Evolutionary conservation across 495 filamentous ascomycete genomes (phyloP), one percentile per base, ranked within the genome.

Genomic region (Aspergillus avenaceus): DNA sequence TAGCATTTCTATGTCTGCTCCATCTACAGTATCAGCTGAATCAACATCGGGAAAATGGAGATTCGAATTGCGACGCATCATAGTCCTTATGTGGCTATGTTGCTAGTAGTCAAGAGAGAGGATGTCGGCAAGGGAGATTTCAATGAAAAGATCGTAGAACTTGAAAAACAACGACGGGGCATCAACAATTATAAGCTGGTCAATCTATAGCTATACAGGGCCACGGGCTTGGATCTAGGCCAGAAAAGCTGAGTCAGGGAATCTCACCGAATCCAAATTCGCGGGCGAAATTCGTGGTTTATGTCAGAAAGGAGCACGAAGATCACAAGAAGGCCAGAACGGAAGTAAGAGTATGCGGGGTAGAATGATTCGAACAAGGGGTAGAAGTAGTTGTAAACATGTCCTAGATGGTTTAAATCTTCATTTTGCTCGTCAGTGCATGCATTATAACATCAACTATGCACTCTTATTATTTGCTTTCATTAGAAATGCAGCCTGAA

Each of bases 1-100:
- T 42, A 74, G 52, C 73, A 76, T 76, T 55, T 73, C 71, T 55
- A 76, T 56, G 50, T 76, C 73, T 18, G 64, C 41, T 41, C 64
- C 58, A 37, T 45, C 59, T 34, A 58, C 24, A 23, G 66, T 45
- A 26, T 65, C 58, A 41, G 67, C 48, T 26, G 69, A 55, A n/a
- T 58, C 66, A 31, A 62, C 64, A 60, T 73, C 71, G 40, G 73
- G 69, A 24, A 76, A 68, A 27, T 72, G 70, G 21, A 74, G 63
- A 40, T 76, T 71, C 23, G 73, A 76, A 55, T 74, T 72, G 59
- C 68, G 70, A 53, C 71, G 73, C 60, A 76, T 67, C 68, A 72
- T 75, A 46, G n/a, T n/a, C n/a, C n/a, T n/a, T n/a, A 41, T 69
- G 44, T 55, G 40, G 38, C 14, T 34, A 25, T 41, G 14, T 18